A percentile compares a stretch with the other conserved stretches of the same genome.
phyloP scores from a whole-genome alignment of 345 rosid genomes.

The Carallia brachiata region DNA sequence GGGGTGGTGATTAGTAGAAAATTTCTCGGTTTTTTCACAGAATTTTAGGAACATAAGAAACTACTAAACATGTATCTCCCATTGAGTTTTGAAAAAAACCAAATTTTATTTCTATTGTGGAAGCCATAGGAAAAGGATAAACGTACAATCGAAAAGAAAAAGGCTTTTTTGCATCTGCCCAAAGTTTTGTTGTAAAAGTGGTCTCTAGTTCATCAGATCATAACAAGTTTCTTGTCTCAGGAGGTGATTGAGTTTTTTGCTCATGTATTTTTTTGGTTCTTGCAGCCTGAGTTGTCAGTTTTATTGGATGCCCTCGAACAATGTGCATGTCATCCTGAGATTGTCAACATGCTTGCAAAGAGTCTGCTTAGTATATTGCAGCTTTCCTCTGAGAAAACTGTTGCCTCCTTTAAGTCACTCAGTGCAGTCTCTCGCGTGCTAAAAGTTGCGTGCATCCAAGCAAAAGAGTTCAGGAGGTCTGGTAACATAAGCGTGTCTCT shows the following conservation, averaged over 20 bases:
- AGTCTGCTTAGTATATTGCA: constrained; percentile 62
- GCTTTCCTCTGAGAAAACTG: constrained; percentile 61
- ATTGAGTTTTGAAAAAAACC: no score
- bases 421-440: constrained; percentile 74
- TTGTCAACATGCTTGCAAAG: constrained; percentile 64
- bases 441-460: constrained; percentile 69
- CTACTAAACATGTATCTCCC: no score
- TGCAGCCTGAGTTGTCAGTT: constrained; percentile 81
- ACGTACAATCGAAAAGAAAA: no score
- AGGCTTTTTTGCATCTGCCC: no score
- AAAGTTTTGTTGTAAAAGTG: no score
- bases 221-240: no score
- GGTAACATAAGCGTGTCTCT: constrained; percentile 22
- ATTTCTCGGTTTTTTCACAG: no score
- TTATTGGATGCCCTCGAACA: constrained; percentile 86
- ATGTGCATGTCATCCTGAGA: constrained; percentile 63
- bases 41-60: no score
- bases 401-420: constrained; percentile 64
- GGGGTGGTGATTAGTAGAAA: no score
- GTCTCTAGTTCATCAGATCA: no score
- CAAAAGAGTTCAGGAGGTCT: constrained; percentile 56
- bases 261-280: constrained; percentile 7
- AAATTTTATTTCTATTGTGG: no score
- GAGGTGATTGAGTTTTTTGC: not conserved
- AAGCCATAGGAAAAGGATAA: no score